Evolutionary conservation across 2,329 filamentous ascomycete genomes (phyloP).

Genomic region (Colletotrichum abscissum): DNA sequence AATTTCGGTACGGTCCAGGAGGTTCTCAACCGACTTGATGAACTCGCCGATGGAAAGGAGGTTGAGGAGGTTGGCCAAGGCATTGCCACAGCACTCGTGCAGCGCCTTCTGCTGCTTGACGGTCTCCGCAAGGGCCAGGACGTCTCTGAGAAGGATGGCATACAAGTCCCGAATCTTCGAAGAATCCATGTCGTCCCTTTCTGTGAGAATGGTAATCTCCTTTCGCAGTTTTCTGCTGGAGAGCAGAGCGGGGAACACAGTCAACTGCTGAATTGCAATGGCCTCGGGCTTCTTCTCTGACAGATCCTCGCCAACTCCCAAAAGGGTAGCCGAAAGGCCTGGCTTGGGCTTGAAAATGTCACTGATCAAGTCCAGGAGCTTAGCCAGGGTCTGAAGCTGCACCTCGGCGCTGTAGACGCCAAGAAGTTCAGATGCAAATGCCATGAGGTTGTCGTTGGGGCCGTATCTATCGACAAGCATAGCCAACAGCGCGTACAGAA

Average conservation of each 20-base stretch:
- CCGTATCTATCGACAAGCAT: conserved; percentile 94
- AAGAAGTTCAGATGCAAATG: conserved; percentile 81
- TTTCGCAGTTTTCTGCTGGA: conserved; percentile 66
- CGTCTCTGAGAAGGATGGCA: conserved; percentile 73
- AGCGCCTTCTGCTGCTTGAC: conserved; percentile 67
- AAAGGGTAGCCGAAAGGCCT: conserved; percentile 76
- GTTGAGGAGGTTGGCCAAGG: conserved; percentile 83
- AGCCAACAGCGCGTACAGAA: conserved; percentile 86
- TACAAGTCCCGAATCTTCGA: conserved; percentile 77
- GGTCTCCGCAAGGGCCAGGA: conserved; percentile 73
- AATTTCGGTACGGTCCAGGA: conserved; percentile 81
- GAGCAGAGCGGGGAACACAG: conserved; percentile 67
- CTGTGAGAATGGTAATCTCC: conserved; percentile 67
- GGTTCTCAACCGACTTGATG: conserved; percentile 84
- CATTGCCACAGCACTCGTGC: conserved; percentile 71
- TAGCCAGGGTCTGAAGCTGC: conserved; percentile 83
- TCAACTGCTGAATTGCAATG: conserved; percentile 65
- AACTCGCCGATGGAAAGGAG: conserved; percentile 90
- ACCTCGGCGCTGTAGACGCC: conserved; percentile 77
- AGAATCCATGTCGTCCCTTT: conserved; percentile 72
- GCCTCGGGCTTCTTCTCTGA: conserved; percentile 50
- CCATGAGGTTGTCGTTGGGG: conserved; percentile 76
- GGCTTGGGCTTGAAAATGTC: conserved; percentile 84
- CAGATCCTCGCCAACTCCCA: conserved; percentile 65
- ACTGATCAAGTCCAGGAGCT: conserved; percentile 78